Evolutionary conservation across 208 protist species (phyloP).

Genomic region (Trypanosoma scelopori): DNA sequence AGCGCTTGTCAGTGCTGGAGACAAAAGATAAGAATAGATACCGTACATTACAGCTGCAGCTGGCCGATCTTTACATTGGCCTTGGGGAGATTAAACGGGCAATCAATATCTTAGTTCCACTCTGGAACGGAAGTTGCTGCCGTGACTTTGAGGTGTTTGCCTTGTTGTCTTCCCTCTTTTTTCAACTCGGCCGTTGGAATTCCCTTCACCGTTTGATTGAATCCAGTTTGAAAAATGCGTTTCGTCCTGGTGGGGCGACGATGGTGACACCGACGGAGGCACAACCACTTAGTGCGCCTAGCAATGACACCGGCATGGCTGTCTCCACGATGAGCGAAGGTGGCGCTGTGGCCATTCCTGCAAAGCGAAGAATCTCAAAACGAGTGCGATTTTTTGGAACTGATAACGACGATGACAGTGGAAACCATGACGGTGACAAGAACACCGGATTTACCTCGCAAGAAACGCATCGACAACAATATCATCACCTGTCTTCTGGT

Average conservation of each 20-base stretch:
- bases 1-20: conserved; percentile 75
- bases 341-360: not conserved
- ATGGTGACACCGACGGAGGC: not conserved
- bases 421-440: conserved; percentile 11
- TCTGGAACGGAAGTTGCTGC: conserved; percentile 81
- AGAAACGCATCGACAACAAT: not conserved
- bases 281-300: not conserved
- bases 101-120: conserved; percentile 53
- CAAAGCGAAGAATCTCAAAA: conserved; percentile 39
- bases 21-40: conserved; percentile 48
- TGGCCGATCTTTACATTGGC: conserved; percentile 83
- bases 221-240: conserved; percentile 76
- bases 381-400: conserved; percentile 70
- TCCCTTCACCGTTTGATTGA: conserved; percentile 79
- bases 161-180: conserved; percentile 81
- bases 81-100: conserved; percentile 80
- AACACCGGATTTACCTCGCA: not conserved
- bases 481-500: not conserved
- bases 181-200: conserved; percentile 84
- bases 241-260: conserved; percentile 26
- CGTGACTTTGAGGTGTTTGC: conserved; percentile 90
- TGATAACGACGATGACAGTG: conserved; percentile 27
- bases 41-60: conserved; percentile 79
- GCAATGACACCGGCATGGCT: too few relatives aligned
- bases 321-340: conserved; percentile 1